These are phyloP conservation scores for Xylaria sp. DNA, from an alignment of 2,329 filamentous ascomycete species.

Conservation along the genomic window DNA sequence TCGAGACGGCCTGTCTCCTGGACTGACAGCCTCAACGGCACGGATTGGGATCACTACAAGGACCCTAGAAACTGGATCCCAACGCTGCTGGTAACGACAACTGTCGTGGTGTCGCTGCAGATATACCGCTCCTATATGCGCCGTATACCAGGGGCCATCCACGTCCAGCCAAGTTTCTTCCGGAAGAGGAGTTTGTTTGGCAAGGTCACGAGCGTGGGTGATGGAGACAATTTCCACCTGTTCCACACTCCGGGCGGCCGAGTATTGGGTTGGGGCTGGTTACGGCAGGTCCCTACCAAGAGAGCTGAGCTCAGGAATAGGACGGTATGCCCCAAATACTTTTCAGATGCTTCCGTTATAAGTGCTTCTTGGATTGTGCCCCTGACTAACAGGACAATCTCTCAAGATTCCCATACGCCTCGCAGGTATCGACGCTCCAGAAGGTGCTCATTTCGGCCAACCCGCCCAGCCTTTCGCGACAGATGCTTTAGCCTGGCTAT, in stretches of 20 bases:
- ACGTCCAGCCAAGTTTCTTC: slow-evolving; percentile 81
- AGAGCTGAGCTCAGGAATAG: slow-evolving; percentile 77
- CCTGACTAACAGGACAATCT: slow-evolving; percentile 26
- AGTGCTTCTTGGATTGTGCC: neutral
- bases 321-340: slow-evolving; percentile 69
- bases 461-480: slow-evolving; percentile 84
- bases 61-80: slow-evolving; percentile 66
- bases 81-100: slow-evolving; percentile 64
- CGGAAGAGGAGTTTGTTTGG: slow-evolving; percentile 82
- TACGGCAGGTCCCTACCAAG: slow-evolving; percentile 77
- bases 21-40: slow-evolving; percentile 58
- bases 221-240: slow-evolving; percentile 94
- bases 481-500: slow-evolving; percentile 87
- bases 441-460: slow-evolving; percentile 90
- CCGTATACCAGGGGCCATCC: slow-evolving; percentile 80
- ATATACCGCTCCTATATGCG: slow-evolving; percentile 83
- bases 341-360: neutral
- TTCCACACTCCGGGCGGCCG: slow-evolving; percentile 95
- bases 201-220: slow-evolving; percentile 90
- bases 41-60: slow-evolving; percentile 65
- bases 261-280: slow-evolving; percentile 91
- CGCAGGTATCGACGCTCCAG: slow-evolving; percentile 92
- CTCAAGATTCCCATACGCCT: slow-evolving; percentile 84
- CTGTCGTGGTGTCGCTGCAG: slow-evolving; percentile 64
- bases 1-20: slow-evolving; percentile 53